Conservation (phyloP, 2,329 filamentous ascomycete genomes). For the Cladosporium sp. region DNA sequence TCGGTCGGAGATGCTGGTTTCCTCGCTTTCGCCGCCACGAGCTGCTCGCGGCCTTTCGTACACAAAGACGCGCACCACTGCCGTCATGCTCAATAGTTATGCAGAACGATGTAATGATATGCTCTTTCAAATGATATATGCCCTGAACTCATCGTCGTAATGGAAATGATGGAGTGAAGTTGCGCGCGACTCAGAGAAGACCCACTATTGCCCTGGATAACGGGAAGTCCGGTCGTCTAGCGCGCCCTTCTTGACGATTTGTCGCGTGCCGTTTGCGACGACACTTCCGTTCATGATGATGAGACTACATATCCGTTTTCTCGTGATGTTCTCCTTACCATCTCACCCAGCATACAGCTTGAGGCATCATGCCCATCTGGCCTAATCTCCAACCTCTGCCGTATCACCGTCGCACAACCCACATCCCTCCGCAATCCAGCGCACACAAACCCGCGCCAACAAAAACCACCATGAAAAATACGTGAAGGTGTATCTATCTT, state of each 20-base stretch:
- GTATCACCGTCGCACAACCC: background rate
- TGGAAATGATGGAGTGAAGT: slow-evolving; percentile 6
- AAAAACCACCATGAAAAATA: background rate
- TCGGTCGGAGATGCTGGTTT: background rate
- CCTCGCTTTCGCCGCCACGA: background rate
- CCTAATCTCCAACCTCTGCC: background rate
- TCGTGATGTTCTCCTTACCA: background rate
- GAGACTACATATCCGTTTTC: background rate
- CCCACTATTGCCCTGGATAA: slow-evolving; percentile 9
- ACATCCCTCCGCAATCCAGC: background rate
- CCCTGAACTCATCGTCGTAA: background rate
- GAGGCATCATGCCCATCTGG: background rate
- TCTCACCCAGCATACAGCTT: background rate
- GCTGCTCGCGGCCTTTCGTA: background rate
- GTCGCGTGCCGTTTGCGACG: slow-evolving; percentile 4
- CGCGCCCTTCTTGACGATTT: background rate
- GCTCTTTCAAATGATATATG: background rate
- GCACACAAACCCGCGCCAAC: background rate
- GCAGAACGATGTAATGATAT: slow-evolving; percentile 11
- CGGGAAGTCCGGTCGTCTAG: slow-evolving; percentile 11
- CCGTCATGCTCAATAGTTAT: background rate
- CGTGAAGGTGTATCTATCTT: background rate
- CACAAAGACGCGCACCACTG: background rate
- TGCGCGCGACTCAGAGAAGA: slow-evolving; percentile 9
- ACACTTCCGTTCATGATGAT: background rate